Conservation (phyloP, 176 grass and related monocot species). For the Ananas comosus region DNA sequence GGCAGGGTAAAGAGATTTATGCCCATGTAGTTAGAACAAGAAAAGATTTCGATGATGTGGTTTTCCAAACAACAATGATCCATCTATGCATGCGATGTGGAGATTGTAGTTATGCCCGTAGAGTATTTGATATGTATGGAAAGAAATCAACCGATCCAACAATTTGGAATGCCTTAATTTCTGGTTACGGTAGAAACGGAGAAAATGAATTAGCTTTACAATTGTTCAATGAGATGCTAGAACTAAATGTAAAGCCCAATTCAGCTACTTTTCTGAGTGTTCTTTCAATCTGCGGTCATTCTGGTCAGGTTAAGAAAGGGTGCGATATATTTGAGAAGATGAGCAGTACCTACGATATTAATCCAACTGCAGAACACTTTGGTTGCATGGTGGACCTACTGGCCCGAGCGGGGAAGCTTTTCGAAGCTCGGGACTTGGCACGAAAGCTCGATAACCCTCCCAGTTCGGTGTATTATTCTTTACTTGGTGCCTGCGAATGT, state of each 20-base stretch:
- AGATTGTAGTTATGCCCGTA: slow-evolving; percentile 21
- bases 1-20: slow-evolving; percentile 33
- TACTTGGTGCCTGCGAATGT: slow-evolving; percentile 30
- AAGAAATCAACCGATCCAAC: slow-evolving; percentile 20
- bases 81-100: slow-evolving; percentile 41
- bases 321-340: slow-evolving; percentile 26
- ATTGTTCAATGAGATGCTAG: slow-evolving; percentile 26
- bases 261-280: slow-evolving; percentile 16
- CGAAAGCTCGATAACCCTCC: slow-evolving; percentile 14
- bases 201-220: slow-evolving; percentile 21
- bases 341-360: slow-evolving; percentile 14
- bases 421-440: slow-evolving; percentile 28
- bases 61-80: slow-evolving; percentile 36
- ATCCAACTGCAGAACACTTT: slow-evolving; percentile 24
- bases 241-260: slow-evolving; percentile 23
- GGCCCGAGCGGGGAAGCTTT: slow-evolving; percentile 28
- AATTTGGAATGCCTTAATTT: slow-evolving; percentile 39
- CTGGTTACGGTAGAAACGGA: slow-evolving; percentile 34
- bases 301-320: slow-evolving; percentile 27
- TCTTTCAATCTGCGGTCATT: slow-evolving; percentile 31
- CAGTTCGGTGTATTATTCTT: slow-evolving; percentile 33
- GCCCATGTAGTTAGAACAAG: slow-evolving; percentile 30
- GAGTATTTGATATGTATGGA: slow-evolving; percentile 14
- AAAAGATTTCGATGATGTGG: slow-evolving; percentile 22
- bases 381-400: slow-evolving; percentile 34